A percentile compares a stretch with the other conserved stretches of the same genome.
Evolutionary conservation across 495 filamentous ascomycete species (phyloP).

Genomic region (Penicillium lividum): DNA sequence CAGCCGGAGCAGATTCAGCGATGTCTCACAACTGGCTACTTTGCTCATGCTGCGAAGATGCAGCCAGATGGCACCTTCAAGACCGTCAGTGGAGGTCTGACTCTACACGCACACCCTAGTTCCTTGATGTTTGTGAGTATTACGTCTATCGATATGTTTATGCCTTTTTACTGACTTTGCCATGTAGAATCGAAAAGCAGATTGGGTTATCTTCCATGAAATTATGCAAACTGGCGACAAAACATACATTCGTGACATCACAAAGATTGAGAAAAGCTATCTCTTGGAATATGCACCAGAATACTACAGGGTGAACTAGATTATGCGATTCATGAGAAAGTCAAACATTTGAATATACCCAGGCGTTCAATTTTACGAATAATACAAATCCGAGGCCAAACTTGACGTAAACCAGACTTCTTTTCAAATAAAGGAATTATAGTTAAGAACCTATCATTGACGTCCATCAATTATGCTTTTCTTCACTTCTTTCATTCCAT

Average conservation of each 20-base stretch:
- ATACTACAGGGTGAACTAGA: slow-evolving; percentile 68
- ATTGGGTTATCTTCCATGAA: slow-evolving; percentile 98
- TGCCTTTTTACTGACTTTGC: slow-evolving; percentile 22
- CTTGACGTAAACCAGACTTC: background rate
- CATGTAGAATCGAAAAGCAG: slow-evolving; percentile 80
- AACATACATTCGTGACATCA: slow-evolving; percentile 88
- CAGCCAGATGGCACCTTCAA: slow-evolving; percentile 89
- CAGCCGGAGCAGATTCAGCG: slow-evolving; percentile 74
- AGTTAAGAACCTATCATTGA: background rate
- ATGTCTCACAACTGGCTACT: slow-evolving; percentile 89
- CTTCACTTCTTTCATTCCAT: background rate
- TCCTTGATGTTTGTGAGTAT: slow-evolving; percentile 84
- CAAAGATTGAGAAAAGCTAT: slow-evolving; percentile 88
- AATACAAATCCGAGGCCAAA: background rate
- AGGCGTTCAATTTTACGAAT: slow-evolving; percentile 6
- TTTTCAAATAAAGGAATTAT: background rate
- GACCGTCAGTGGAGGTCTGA: slow-evolving; percentile 70
- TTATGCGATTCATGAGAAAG: background rate
- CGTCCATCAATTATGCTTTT: background rate
- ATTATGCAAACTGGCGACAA: slow-evolving; percentile 90
- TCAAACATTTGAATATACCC: background rate
- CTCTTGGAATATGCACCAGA: slow-evolving; percentile 84
- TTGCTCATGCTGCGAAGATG: slow-evolving; percentile 95
- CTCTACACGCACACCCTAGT: slow-evolving; percentile 86
- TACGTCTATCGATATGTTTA: background rate